A percentile compares a stretch with the other conserved stretches of the same genome.
Evolutionary conservation across 2,329 filamentous ascomycete genomes (phyloP).

Genomic region (Calonectria pauciramosa): DNA sequence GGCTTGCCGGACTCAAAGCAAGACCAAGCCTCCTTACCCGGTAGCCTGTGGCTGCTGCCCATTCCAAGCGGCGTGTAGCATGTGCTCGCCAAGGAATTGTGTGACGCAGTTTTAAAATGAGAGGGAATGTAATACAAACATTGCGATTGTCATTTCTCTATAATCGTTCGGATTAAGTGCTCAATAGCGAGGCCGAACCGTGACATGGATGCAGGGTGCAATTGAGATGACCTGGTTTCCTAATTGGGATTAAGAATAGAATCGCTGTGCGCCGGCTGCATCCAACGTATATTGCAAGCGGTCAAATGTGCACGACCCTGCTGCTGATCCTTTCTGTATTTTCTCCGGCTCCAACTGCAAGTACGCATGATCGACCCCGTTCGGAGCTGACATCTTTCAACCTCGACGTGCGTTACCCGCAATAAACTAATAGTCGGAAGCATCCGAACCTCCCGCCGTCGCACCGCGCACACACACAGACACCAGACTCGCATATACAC

Average conservation of each 20-base stretch:
- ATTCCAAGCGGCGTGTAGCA: background rate
- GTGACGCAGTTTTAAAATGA: background rate
- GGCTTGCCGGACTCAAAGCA: slow-evolving; percentile 3
- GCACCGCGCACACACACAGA: background rate
- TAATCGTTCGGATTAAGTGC: background rate
- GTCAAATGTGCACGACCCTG: slow-evolving; percentile 1
- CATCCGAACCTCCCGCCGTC: background rate
- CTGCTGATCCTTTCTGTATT: background rate
- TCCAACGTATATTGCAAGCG: background rate
- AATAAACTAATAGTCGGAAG: background rate
- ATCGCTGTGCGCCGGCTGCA: background rate
- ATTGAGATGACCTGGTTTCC: background rate
- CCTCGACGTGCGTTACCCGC: background rate
- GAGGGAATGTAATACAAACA: background rate
- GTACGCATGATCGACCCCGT: background rate
- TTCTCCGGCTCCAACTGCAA: background rate
- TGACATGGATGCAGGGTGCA: background rate
- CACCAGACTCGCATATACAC: background rate
- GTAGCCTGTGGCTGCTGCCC: background rate
- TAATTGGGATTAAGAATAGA: background rate
- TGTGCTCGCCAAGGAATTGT: background rate
- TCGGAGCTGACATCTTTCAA: background rate
- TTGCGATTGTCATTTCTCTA: background rate
- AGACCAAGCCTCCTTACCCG: background rate
- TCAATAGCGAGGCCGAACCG: background rate